phyloP scores from a whole-genome alignment of 305 asterid genomes.

The Vinca major region DNA sequence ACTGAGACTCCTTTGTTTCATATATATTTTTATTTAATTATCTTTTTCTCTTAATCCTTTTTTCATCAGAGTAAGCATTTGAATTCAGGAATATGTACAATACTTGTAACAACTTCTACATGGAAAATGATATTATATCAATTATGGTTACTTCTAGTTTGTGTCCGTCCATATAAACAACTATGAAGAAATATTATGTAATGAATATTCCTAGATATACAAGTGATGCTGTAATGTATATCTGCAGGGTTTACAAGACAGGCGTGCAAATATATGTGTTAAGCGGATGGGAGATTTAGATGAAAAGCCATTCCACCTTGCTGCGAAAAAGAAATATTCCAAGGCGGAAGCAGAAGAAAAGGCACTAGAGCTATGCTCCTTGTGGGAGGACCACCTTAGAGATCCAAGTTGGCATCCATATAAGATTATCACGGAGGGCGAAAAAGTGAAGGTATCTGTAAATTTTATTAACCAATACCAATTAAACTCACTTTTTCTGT shows the following conservation, averaged over 20 bases:
- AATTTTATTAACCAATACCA: background rate
- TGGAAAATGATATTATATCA: background rate
- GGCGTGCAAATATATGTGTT: conserved; percentile 14
- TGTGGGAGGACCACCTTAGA: conserved; percentile 20
- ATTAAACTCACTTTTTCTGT: too few species aligned
- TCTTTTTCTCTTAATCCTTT: background rate
- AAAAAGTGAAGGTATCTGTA: conserved; percentile 16
- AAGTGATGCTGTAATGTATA: background rate
- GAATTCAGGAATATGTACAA: background rate
- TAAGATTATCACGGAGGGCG: conserved; percentile 14
- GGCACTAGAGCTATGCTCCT: conserved; percentile 8
- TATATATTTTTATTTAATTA: background rate
- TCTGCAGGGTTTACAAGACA: conserved; percentile 6
- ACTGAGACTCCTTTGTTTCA: background rate
- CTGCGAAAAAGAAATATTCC: conserved; percentile 15
- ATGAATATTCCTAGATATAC: background rate
- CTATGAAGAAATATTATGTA: background rate
- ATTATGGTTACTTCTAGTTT: background rate
- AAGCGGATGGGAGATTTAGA: conserved; percentile 27
- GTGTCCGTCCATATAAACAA: background rate
- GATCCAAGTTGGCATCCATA: conserved; percentile 26
- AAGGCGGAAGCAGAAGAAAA: conserved; percentile 7
- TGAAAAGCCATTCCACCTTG: conserved; percentile 16
- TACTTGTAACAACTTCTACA: background rate
- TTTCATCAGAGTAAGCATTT: background rate